These are phyloP conservation scores for Arthrobotrys megalospora DNA, from an alignment of 2,329 filamentous ascomycete species.

Conservation along the genomic window DNA sequence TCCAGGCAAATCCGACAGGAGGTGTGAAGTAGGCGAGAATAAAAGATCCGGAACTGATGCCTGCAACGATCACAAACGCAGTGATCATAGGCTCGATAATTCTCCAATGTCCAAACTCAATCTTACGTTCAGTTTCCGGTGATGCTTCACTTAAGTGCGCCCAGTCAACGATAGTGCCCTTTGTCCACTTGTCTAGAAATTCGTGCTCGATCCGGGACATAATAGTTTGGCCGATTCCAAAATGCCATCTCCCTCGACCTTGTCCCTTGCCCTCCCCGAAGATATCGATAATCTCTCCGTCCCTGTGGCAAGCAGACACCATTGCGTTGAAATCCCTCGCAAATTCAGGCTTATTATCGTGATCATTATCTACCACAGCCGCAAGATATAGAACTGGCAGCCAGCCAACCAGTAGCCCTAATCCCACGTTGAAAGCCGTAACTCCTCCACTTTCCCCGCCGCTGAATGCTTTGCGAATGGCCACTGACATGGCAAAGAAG, in stretches of 20 bases:
- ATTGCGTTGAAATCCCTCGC: slow-evolving; percentile 67
- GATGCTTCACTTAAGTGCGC: slow-evolving; percentile 8
- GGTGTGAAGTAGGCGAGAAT: slow-evolving; percentile 69
- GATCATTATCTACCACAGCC: slow-evolving; percentile 70
- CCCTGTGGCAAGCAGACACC: slow-evolving; percentile 44
- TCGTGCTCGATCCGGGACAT: slow-evolving; percentile 64
- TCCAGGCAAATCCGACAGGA: slow-evolving; percentile 69
- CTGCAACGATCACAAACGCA: slow-evolving; percentile 67
- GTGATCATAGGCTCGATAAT: slow-evolving; percentile 68
- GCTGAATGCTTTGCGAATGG: slow-evolving; percentile 51
- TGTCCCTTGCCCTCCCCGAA: slow-evolving; percentile 69
- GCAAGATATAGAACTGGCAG: slow-evolving; percentile 69
- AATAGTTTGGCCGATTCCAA: slow-evolving; percentile 69
- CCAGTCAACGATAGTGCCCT: slow-evolving; percentile 26
- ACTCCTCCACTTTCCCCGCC: slow-evolving; percentile 28
- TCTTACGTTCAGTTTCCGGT: slow-evolving; percentile 23
- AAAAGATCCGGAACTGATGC: slow-evolving; percentile 68
- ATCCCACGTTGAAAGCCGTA: slow-evolving; percentile 51
- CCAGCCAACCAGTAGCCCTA: slow-evolving; percentile 67
- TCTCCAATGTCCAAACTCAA: slow-evolving; percentile 68
- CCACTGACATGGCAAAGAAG: slow-evolving; percentile 57
- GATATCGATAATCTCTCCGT: slow-evolving; percentile 59
- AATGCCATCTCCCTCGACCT: slow-evolving; percentile 67
- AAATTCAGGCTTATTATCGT: slow-evolving; percentile 68
- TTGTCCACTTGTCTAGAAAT: slow-evolving; percentile 26